These are phyloP conservation scores for Iris macrosiphon DNA, from an alignment of 106 monocot species.

Conservation along the genomic window DNA sequence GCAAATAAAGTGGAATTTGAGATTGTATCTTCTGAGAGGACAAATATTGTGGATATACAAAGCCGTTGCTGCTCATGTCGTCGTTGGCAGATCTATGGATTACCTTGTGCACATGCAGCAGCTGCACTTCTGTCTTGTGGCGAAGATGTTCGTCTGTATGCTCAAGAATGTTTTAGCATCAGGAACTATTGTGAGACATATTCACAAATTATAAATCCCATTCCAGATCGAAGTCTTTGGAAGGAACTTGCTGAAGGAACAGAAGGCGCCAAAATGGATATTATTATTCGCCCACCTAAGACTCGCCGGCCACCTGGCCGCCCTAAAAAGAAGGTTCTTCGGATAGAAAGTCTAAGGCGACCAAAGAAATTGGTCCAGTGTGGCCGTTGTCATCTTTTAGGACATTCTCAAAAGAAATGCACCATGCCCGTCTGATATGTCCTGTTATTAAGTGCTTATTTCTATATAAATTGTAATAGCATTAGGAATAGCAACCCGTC, in stretches of 20 bases:
- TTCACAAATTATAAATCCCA: conserved; percentile 56
- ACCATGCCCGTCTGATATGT: conserved; percentile 44
- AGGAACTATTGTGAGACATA: conserved; percentile 76
- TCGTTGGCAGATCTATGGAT: conserved; percentile 93
- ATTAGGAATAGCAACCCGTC: neutral
- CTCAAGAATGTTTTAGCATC: conserved; percentile 81
- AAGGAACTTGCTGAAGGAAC: conserved; percentile 33
- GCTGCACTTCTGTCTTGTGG: conserved; percentile 90
- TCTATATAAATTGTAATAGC: conserved; percentile 2
- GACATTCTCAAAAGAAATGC: conserved; percentile 99
- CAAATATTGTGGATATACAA: conserved; percentile 92
- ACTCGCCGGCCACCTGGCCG: conserved; percentile 87
- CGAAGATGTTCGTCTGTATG: conserved; percentile 72
- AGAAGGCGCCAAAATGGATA: conserved; percentile 54
- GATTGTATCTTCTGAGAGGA: conserved; percentile 92
- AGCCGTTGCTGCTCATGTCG: conserved; percentile 77
- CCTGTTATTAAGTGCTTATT: neutral
- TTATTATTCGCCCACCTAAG: conserved; percentile 75
- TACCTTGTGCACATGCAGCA: conserved; percentile 96
- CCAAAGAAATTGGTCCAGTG: conserved; percentile 94
- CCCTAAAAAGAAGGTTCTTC: conserved; percentile 93
- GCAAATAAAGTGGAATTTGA: conserved; percentile 99
- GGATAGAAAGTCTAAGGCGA: conserved; percentile 84
- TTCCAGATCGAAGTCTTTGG: conserved; percentile 73
- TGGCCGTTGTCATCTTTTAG: conserved; percentile 94